Base-by-base conservation (phyloP, 2,329 filamentous ascomycete genomes). In the Cercospora brassicicola region DNA sequence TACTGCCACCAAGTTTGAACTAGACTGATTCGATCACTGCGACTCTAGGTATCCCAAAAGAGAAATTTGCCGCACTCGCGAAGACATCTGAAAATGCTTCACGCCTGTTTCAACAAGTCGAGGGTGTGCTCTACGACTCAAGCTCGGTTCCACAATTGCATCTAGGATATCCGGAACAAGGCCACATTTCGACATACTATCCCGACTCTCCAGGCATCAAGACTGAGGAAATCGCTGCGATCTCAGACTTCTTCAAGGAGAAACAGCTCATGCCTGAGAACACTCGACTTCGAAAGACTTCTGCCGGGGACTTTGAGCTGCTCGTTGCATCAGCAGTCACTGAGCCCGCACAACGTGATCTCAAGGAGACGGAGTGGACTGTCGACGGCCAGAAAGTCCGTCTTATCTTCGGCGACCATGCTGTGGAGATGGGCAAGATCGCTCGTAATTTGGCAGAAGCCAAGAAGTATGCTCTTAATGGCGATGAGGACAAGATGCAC, bases 181-280 rank as follows among this genome's bases (percentile, higher is more conserved):
- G 82, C 3, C 83, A 85, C 70, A 77, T 85, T 48, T 82, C 80
- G 4, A 82, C 82, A 2, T 85, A 85, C 75, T 85, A 85, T 66
- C 83, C 83, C 0, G 79, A 84, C 66, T 83, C 82, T 28, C 80
- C 82, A 1, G 73, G 78, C 55, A 84, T 85, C 70, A 84, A 81
- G 4, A 79, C 80, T 57, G 81, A 82, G 59, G 83, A 85, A 72
- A 85, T 85, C 66, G 73, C 79, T 2, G 75, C 76, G 18, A 78
- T 84, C 30, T 81, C 81, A 55, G 80, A 83, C 63, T 84, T 84
- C 70, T 73, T 85, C 62, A 79, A 78, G 67, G 81, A 84, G 65
- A 81, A 82, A 70, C 78, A 78, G 1, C 74, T 85, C 36, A 76
- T 84, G 56, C 83, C 83, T 5, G 83, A 85, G 71, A 85, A 85